Base-by-base conservation (phyloP, 805 yeast genomes). In the Teunomyces tritomae region DNA sequence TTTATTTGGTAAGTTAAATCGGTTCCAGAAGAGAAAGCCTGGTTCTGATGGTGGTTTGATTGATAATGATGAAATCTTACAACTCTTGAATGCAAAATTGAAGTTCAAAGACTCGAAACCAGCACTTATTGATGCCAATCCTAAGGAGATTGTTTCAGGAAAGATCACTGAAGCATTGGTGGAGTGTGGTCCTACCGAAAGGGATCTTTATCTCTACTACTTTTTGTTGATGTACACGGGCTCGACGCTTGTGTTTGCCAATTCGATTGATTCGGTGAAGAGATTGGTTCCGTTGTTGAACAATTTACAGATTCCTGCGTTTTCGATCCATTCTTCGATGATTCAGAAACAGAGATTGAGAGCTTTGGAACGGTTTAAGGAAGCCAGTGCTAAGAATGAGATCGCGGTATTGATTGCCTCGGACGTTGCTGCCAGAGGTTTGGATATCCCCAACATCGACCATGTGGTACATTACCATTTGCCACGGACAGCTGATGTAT, bases 351-450 rank as follows among this genome's bases (percentile, higher is more conserved):
- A 89, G 63, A 82, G 99, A 61, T 71, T 94, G 57, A 78, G 91
- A 56, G 81, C 92, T 2, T 71, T 94, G 57, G 99, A 94, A 68
- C 78, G 85, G 51, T 92, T 90, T 73, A 80, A 77, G 54, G 77
- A 72, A 41, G 76, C 82, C 14, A 74, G 79, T 39, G 56, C 57
- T 26, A 66, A 70, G 5, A 68, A 74, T 42, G 77, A 79, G 43
- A 71, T 82, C 3, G 74, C 87, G 0, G 91, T 91, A 2, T 73
- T 94, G 47, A 79, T 94, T 45, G 96, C 97, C 0, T 89, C 98
- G 3, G 99, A 94, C 68, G 98, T 94, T 40, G 99, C 99, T 2
- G 99, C 99, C 3, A 82, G 99, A 74, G 99, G 99, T 50, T 77
- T 94, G 50, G 99, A 94, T 74, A 89, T 94, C 46, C 86, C 96